A percentile compares a stretch with the other conserved stretches of the same genome.
Conservation (phyloP, 441 rosid genomes). For the Arabidopsis hybrid region DNA sequence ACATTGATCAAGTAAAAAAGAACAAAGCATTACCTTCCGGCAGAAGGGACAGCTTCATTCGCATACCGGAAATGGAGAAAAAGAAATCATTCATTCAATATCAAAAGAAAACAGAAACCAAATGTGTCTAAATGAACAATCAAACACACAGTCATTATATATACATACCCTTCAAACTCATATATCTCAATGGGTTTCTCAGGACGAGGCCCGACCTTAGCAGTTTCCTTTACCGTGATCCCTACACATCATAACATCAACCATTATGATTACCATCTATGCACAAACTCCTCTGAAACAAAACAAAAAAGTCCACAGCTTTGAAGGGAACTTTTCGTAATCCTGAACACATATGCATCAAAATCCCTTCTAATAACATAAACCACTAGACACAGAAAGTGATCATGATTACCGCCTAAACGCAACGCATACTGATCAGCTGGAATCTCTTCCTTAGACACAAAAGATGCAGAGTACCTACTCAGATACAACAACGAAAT, state of each 20-base stretch:
- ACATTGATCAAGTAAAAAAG: neutral
- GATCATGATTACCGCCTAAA: conserved; percentile 60
- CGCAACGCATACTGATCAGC: conserved; percentile 76
- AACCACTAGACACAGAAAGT: conserved; percentile 8
- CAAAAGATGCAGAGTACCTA: conserved; percentile 87
- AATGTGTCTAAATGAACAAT: conserved; percentile 15
- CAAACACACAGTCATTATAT: neutral
- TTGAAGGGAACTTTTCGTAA: neutral
- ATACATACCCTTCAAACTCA: conserved; percentile 85
- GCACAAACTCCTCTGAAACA: neutral
- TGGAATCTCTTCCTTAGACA: conserved; percentile 73
- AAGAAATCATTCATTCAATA: conserved; percentile 38
- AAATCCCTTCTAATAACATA: neutral
- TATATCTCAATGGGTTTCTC: conserved; percentile 94
- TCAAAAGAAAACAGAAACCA: conserved; percentile 21
- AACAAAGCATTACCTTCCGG: conserved; percentile 72
- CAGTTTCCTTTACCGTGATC: conserved; percentile 71
- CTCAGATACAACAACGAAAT: neutral
- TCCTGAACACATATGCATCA: conserved; percentile 4
- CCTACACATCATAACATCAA: conserved; percentile 70
- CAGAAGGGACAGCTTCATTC: conserved; percentile 89
- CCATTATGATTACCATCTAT: conserved; percentile 16
- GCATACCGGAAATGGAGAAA: conserved; percentile 41
- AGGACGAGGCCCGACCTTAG: conserved; percentile 87
- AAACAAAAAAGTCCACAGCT: neutral